Evolutionary conservation across 495 filamentous ascomycete species (phyloP), one percentile per base, ranked within the genome.

Genomic region (Tetracladium setigerum): DNA sequence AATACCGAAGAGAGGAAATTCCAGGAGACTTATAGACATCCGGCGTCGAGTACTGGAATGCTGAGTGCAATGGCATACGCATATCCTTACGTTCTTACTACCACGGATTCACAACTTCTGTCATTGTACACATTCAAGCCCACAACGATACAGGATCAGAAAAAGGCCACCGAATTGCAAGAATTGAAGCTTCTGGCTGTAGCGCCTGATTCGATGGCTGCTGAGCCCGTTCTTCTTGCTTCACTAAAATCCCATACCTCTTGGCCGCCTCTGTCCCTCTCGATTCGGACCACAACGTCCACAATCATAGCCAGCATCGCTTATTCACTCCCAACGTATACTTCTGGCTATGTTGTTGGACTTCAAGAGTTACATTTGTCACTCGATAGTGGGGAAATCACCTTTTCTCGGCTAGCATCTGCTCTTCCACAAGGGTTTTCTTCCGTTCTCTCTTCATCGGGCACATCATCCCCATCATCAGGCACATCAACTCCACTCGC

Each of bases 171-270:
- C 22, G 44, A 45, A 24, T 32, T 12, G n/a, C 37, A 13, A 36
- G 19, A 16, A 41, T 10, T 10, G 27, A 17, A 41, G 47, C 33
- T 16, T 14, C 31, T 30, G 31, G 37, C 27, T 9, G 33, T n/a
- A 30, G 9, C 27, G 30, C 17, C 30, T 16, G 34, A 43, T 45
- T 17, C 19, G 50, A 19, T 5, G 12, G 16, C 41, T 14, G n/a
- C 42, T 10, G 27, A 33, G 38, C 50, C 57, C 16, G 83, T 70
- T 45, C 68, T 95, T 17, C 70, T 98, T 31, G 81, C 84, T 13
- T 95, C 89, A 3, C 70, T 97, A 19, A 79, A 78, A 60, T 94
- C 91, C 9, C 80, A 88, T 56, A 91, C 83, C 12, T 82, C 83
- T 1, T 78, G 86, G 55, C 77, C 86, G 4, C 90, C 91, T 0